Base-by-base conservation (phyloP, 116 monocot genomes). In the Papilionanthe hybrid region DNA sequence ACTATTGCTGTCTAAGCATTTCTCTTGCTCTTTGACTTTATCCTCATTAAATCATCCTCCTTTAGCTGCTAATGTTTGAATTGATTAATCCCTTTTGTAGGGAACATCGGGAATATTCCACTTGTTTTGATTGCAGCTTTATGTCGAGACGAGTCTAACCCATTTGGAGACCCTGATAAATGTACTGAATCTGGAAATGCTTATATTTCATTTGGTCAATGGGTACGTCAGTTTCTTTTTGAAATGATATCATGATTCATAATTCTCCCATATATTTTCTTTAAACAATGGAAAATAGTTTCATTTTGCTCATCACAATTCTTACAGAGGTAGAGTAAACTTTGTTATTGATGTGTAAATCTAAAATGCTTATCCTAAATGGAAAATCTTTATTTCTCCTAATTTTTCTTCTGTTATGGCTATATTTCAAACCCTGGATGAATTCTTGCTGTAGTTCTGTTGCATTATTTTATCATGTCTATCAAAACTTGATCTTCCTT, bases 131-230 rank as follows among this genome's bases (percentile, higher is more conserved):
- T 96, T 85, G 93, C 92, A 68, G 93, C 96, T 44, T 84, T 96
- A 78, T 96, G 96, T 79, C 84, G 93, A 81, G 96, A 92, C 78
- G 72, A 82, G 67, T 82, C 93, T 42, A 37, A 37, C 37, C 37
- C 37, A 37, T 37, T 37, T 37, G 37, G 37, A 37, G 37, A 37
- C 37, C 37, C 37, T 37, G 4, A 37, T 37, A 37, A 37, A 37
- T 37, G 37, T 37, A 37, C 1, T 37, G 37, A 37, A 37, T 37
- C 37, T 2, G 37, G 37, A 37, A 37, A 37, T 37, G 37, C 37
- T 37, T 37, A 37, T 37, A 96, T 96, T 57, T 88, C 96, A 47
- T 96, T 93, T 90, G 96, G 96, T 53, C 96, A 96, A 81, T 96
- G 96, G 96, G 96, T 96, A 87, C 25, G 85, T 81, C n/a, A 9